Evolutionary conservation across 2,329 filamentous ascomycete genomes (phyloP).

Genomic region (Fusarium udum): DNA sequence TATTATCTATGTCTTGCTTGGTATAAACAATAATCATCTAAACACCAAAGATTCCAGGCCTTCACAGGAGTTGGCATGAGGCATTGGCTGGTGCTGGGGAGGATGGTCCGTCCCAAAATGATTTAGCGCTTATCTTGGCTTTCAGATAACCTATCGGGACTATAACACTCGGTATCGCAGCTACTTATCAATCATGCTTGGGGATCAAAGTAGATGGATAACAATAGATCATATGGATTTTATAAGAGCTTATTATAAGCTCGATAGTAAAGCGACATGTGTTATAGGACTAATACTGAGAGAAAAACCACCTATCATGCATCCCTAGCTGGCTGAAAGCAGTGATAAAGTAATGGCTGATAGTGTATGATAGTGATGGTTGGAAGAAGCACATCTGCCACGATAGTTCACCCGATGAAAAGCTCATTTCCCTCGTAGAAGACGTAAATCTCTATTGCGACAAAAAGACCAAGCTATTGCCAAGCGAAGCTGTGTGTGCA

Average conservation of each 20-base stretch:
- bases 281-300: rapidly evolving
- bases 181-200: not conserved
- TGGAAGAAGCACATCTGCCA: not conserved
- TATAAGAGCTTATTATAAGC: rapidly evolving
- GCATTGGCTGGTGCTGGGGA: no score
- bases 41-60: not conserved
- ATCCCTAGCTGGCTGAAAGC: not conserved
- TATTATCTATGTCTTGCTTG: rapidly evolving
- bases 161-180: not conserved
- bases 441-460: not conserved
- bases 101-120: not conserved
- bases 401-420: not conserved
- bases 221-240: rapidly evolving
- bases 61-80: no score
- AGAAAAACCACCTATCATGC: rapidly evolving
- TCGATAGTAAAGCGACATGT: rapidly evolving
- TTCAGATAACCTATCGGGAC: not conserved
- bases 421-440: not conserved
- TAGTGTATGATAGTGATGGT: not conserved
- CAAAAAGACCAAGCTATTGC: not conserved
- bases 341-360: not conserved
- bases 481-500: rapidly evolving
- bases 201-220: no score
- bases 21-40: no score
- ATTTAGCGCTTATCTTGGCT: not conserved